Base-by-base conservation (phyloP, 2,329 filamentous ascomycete species). In the Xylariales sp. region DNA sequence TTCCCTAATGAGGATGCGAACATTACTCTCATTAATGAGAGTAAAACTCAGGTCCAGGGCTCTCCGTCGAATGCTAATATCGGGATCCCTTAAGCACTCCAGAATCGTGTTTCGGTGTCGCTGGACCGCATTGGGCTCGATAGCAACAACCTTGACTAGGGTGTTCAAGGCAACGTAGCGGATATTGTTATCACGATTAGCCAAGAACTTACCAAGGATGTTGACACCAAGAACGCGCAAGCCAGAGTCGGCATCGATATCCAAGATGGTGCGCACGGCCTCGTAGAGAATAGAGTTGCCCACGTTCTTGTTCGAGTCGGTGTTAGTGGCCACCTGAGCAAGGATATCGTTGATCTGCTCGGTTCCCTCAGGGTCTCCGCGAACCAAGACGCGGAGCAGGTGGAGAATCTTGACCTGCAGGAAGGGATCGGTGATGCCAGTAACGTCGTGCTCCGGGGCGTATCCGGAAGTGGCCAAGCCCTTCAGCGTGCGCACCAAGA, bases 171-270 rank as follows among this genome's bases (percentile, higher is more conserved):
- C 93, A 36, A 98, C 93, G 57, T 98, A 98, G 62, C 93, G 85
- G 54, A 98, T 98, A 59, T 98, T 98, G 72, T 98, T 98, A 65
- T 98, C 93, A 52, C 91, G 83, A 69, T 98, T 98, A n/a, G 90
- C 84, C 45, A 98, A 67, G 66, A 98, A 98, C 60, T 97, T 98
- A 59, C 94, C 93, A 17, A 98, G 78, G 48, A 98, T 98, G 59
- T 98, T 98, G 51, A 98, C 93, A 55, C 93, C 93, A 18, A 98
- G 75, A 16, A 98, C 93, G 35, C 94, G 78, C 46, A 98, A 69
- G 24, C 93, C 91, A 8, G 93, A 95, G 58, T 98, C 94, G 16
- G 93, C 94, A 63, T 98, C 93, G 38, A 98, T 97, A 51, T 98
- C 93, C 33, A 98, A 80, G 49, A 98, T 98, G 0, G 93, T 98